A percentile compares a stretch with the other conserved stretches of the same genome.
Evolutionary conservation across 805 yeast species (phyloP).

Genomic region (Saccharomyces mikatae): DNA sequence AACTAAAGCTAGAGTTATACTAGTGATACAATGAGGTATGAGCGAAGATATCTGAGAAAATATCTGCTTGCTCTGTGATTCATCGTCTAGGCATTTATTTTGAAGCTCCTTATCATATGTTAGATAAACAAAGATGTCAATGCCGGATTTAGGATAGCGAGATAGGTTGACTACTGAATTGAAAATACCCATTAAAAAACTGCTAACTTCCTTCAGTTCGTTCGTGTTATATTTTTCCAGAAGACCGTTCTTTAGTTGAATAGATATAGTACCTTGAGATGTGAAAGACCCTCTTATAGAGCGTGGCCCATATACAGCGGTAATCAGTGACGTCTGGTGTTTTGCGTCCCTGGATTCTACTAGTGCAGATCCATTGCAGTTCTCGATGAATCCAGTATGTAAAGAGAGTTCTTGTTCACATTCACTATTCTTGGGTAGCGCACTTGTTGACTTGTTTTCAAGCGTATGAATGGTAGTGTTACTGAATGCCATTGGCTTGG

Average conservation of each 20-base stretch:
- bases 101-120: slow-evolving; percentile 34
- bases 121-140: slow-evolving; percentile 66
- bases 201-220: slow-evolving; percentile 36
- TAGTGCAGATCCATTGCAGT: slow-evolving; percentile 78
- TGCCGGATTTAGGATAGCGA: slow-evolving; percentile 84
- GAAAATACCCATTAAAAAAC: slow-evolving; percentile 32
- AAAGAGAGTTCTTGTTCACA: slow-evolving; percentile 35
- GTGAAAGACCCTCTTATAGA: slow-evolving; percentile 71
- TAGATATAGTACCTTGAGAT: slow-evolving; percentile 57
- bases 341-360: slow-evolving; percentile 46
- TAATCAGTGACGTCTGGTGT: slow-evolving; percentile 43
- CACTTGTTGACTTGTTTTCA: slow-evolving; percentile 6
- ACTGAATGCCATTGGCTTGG: slow-evolving; percentile 41
- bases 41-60: slow-evolving; percentile 30
- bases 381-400: slow-evolving; percentile 58
- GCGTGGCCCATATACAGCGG: slow-evolving; percentile 80
- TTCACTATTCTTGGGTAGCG: slow-evolving; percentile 6
- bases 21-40: slow-evolving; percentile 32
- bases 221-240: slow-evolving; percentile 18
- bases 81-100: slow-evolving; percentile 10
- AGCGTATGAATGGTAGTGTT: slow-evolving; percentile 4
- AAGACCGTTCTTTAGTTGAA: slow-evolving; percentile 35
- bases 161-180: slow-evolving; percentile 39
- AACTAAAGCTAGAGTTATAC: slow-evolving; percentile 62
- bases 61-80: slow-evolving; percentile 22